Conservation (phyloP, 2,329 filamentous ascomycete species). For the Neurospora sp. region DNA sequence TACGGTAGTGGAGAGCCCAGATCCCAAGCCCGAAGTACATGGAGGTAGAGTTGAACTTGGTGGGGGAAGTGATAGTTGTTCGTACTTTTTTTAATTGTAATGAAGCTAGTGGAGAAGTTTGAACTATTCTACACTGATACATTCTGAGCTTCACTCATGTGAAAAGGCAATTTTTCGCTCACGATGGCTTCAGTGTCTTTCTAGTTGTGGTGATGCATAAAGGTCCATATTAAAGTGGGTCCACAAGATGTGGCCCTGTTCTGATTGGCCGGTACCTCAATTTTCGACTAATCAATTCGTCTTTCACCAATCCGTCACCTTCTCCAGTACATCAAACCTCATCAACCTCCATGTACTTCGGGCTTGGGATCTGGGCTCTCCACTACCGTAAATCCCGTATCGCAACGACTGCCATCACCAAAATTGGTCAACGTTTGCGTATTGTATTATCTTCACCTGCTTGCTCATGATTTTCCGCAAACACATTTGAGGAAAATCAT, state of each 20-base stretch:
- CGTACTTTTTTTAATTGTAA: not conserved
- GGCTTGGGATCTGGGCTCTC: too few relatives aligned
- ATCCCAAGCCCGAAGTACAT: not conserved
- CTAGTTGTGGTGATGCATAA: not conserved
- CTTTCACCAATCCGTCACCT: not conserved
- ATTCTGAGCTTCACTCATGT: not conserved
- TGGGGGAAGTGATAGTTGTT: not conserved
- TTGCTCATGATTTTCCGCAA: too few relatives aligned
- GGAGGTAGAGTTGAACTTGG: not conserved
- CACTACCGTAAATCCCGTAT: too few relatives aligned
- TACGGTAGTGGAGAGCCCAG: not conserved
- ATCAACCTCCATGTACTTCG: not conserved
- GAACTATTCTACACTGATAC: not conserved
- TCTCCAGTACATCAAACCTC: not conserved
- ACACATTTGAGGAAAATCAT: too few relatives aligned
- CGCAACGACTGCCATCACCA: too few relatives aligned
- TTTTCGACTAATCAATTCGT: not conserved
- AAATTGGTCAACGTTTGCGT: too few relatives aligned
- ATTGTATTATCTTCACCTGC: too few relatives aligned
- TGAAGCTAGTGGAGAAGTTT: not conserved
- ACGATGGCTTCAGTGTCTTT: not conserved
- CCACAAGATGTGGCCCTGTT: not conserved
- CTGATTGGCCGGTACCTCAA: not conserved
- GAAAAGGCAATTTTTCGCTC: not conserved
- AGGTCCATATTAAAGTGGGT: not conserved